These are phyloP conservation scores for Cladosporium halotolerans DNA, from an alignment of 2,329 filamentous ascomycete genomes.

Conservation along the genomic window DNA sequence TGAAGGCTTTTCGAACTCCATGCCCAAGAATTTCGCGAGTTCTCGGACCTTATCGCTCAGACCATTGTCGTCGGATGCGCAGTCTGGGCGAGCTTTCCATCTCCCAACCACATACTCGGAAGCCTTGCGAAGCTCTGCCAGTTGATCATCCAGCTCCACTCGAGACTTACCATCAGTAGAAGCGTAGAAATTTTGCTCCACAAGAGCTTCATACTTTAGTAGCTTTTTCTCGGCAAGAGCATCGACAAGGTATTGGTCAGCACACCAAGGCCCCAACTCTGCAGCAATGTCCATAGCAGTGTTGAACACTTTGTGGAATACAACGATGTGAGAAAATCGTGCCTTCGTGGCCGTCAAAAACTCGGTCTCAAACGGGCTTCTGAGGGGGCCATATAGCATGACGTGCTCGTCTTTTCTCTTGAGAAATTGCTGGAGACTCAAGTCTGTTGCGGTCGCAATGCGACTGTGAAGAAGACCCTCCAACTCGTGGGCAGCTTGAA, in stretches of 20 bases:
- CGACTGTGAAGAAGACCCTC: constrained; percentile 72
- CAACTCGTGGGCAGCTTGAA: constrained; percentile 59
- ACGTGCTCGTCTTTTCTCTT: constrained; percentile 47
- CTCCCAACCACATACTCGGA: constrained; percentile 32
- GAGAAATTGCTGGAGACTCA: constrained; percentile 48
- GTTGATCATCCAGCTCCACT: constrained; percentile 46
- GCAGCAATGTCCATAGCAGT: constrained; percentile 56
- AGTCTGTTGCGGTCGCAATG: constrained; percentile 70
- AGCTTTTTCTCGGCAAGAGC: constrained; percentile 9
- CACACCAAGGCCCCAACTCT: constrained; percentile 74
- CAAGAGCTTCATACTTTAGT: constrained; percentile 19
- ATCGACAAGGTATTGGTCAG: constrained; percentile 56
- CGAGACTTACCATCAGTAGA: constrained; percentile 23
- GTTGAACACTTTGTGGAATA: constrained; percentile 52
- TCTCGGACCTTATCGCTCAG: constrained; percentile 68
- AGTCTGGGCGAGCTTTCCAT: constrained; percentile 12
- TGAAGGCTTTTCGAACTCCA: constrained; percentile 55
- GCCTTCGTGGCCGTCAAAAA: constrained; percentile 55
- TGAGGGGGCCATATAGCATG: constrained; percentile 50
- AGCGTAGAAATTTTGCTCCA: constrained; percentile 29
- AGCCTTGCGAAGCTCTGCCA: constrained; percentile 54
- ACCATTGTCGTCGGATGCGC: constrained; percentile 19
- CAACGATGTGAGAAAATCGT: constrained; percentile 46
- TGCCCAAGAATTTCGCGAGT: constrained; percentile 54
- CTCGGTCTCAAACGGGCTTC: constrained; percentile 53